phyloP scores from a whole-genome alignment of 2,329 filamentous ascomycete genomes.

The Hymenoscyphus fraxineus region DNA sequence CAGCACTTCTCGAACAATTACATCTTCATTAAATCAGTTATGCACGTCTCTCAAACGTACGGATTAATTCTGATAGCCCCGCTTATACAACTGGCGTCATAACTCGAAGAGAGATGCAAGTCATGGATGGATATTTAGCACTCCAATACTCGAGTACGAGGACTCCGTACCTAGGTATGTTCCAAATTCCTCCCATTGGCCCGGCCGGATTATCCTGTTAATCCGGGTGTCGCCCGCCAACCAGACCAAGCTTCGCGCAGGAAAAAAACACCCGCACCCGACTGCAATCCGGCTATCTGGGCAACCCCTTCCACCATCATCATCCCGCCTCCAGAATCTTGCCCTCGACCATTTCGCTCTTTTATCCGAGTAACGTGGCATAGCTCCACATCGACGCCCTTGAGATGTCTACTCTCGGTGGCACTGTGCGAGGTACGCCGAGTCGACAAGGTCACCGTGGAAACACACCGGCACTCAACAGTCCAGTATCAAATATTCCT shows the following conservation, averaged over 20 bases:
- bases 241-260: not conserved
- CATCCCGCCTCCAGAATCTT: slow-evolving; percentile 12
- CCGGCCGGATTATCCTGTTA: not conserved
- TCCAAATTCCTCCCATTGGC: too few relatives aligned
- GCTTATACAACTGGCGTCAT: too few relatives aligned
- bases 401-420: slow-evolving; percentile 31
- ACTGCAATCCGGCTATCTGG: not conserved
- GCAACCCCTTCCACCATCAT: slow-evolving; percentile 1
- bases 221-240: not conserved
- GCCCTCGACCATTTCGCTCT: slow-evolving; percentile 19
- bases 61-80: too few relatives aligned
- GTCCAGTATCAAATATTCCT: slow-evolving; percentile 65
- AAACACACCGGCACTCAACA: slow-evolving; percentile 56
- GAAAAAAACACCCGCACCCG: not conserved
- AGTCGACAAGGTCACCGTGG: slow-evolving; percentile 57
- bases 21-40: too few relatives aligned
- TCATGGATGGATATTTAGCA: too few relatives aligned
- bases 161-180: too few relatives aligned
- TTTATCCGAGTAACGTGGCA: not conserved
- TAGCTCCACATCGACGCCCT: slow-evolving; percentile 4
- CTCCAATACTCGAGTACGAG: too few relatives aligned
- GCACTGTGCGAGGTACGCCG: slow-evolving; percentile 67
- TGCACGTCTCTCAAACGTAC: too few relatives aligned
- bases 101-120: too few relatives aligned
- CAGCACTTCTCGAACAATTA: too few relatives aligned